phyloP scores from a whole-genome alignment of 345 rosid genomes.

The Geranium rotundifolium region DNA sequence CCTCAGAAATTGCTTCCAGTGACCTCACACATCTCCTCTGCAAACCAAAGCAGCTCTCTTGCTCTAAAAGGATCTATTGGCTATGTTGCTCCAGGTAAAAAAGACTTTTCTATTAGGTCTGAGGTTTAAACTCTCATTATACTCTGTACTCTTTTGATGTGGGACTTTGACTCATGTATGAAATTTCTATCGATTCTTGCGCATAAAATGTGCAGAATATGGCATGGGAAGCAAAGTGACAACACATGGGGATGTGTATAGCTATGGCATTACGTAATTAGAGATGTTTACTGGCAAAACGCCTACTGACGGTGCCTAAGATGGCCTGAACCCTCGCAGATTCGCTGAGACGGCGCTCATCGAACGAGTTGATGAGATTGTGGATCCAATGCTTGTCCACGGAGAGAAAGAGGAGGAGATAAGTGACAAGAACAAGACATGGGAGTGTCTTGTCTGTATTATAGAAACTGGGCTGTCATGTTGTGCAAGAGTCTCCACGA shows the following conservation, averaged over 20 bases:
- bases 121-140: too few species aligned
- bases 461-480: too few species aligned
- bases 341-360: constrained; percentile 9
- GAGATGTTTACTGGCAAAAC: constrained; percentile 18
- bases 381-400: constrained; percentile 2
- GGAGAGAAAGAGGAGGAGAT: neutral
- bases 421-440: neutral
- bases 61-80: constrained; percentile 37
- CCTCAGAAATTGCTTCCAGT: constrained; percentile 19
- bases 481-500: too few species aligned
- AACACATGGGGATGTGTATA: constrained; percentile 13
- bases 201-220: constrained; percentile 6
- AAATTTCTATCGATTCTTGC: too few species aligned
- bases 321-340: constrained; percentile 6
- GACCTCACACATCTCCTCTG: constrained; percentile 5
- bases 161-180: too few species aligned
- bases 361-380: constrained; percentile 5
- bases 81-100: constrained; percentile 38
- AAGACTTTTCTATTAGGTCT: constrained; percentile 6
- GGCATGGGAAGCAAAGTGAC: constrained; percentile 14
- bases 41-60: constrained; percentile 19
- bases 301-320: constrained; percentile 4
- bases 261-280: constrained; percentile 14
- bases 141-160: too few species aligned
- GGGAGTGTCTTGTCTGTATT: too few species aligned